A percentile compares a stretch with the other conserved stretches of the same genome.
phyloP scores from a whole-genome alignment of 495 filamentous ascomycete species.

The Annulohypoxylon moriforme region DNA sequence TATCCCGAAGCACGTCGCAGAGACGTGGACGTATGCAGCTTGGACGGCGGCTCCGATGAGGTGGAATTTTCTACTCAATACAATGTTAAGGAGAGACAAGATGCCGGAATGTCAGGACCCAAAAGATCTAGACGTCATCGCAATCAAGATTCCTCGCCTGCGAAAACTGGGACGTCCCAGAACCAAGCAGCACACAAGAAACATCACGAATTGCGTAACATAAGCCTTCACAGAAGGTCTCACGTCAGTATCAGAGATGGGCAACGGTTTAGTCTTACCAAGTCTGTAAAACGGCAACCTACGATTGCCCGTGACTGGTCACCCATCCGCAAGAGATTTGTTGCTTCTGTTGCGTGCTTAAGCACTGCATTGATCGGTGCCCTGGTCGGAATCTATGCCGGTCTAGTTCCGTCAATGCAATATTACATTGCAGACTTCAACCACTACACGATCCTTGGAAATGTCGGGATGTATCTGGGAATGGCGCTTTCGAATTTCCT shows the following conservation, averaged over 20 bases:
- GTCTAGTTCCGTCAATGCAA: conserved; percentile 78
- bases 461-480: conserved; percentile 75
- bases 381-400: conserved; percentile 78
- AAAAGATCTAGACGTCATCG: conserved; percentile 28
- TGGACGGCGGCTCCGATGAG: conserved; percentile 48
- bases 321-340: conserved; percentile 70
- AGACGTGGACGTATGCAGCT: conserved; percentile 45
- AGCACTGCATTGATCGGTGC: conserved; percentile 75
- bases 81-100: conserved; percentile 29
- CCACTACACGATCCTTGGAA: conserved; percentile 75
- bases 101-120: conserved; percentile 12
- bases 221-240: conserved; percentile 53
- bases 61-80: conserved; percentile 46
- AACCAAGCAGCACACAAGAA: conserved; percentile 28
- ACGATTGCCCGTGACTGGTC: conserved; percentile 73
- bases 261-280: conserved; percentile 64
- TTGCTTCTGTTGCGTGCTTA: conserved; percentile 74
- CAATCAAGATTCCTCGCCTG: conserved; percentile 23
- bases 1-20: conserved; percentile 24
- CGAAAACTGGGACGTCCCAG: conserved; percentile 30
- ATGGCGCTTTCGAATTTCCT: conserved; percentile 74
- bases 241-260: conserved; percentile 57
- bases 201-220: conserved; percentile 41
- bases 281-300: conserved; percentile 62
- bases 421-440: conserved; percentile 74